phyloP scores from a whole-genome alignment of 345 rosid species.

The Linum tenue region DNA sequence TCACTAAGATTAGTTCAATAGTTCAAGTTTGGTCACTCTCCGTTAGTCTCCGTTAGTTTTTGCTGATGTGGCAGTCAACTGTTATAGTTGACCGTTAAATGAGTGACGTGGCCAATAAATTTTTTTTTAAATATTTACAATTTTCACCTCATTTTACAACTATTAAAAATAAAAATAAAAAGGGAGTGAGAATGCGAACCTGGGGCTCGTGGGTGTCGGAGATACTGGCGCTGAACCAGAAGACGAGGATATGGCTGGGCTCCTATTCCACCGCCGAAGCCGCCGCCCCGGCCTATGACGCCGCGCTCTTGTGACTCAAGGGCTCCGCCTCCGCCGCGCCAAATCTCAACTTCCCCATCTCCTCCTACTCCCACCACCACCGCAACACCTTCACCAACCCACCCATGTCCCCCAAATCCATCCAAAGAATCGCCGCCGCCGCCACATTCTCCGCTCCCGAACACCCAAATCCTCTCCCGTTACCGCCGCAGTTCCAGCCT shows the following conservation, averaged over 20 bases:
- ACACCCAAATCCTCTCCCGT: background rate
- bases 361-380: constrained; percentile 26
- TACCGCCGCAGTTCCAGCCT: background rate
- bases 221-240: constrained; percentile 90
- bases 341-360: constrained; percentile 68
- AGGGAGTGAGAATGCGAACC: constrained; percentile 96
- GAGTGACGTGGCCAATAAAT: no score
- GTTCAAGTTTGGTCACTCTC: no score
- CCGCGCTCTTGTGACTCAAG: constrained; percentile 86
- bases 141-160: no score
- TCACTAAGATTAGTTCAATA: no score
- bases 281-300: constrained; percentile 98
- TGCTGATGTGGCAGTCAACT: no score
- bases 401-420: constrained; percentile 71
- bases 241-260: constrained; percentile 95
- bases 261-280: constrained; percentile 93
- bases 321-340: constrained; percentile 65
- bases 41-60: no score
- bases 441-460: constrained; percentile 32
- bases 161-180: no score
- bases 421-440: constrained; percentile 77
- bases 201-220: constrained; percentile 99
- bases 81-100: no score
- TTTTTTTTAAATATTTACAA: no score
- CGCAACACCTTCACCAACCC: constrained; percentile 50